Evolutionary conservation across 1,284 basidiomycete genomes (phyloP).

Genomic region (Hemileccinum hortonii): DNA sequence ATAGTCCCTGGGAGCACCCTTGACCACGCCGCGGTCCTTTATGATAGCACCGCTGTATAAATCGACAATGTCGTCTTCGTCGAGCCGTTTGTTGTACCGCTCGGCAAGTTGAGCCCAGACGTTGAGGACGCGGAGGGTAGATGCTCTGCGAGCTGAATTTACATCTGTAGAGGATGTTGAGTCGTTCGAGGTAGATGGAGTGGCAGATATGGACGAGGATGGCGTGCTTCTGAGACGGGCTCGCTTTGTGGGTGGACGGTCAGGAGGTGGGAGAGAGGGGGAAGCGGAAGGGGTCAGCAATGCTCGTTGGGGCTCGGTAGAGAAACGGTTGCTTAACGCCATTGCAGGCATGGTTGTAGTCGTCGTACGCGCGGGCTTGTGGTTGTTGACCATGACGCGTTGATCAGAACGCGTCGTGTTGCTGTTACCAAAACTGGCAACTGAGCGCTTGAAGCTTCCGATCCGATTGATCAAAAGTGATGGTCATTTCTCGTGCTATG

Average conservation of each 20-base stretch:
- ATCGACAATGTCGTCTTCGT: constrained; percentile 77
- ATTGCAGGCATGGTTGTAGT: constrained; percentile 15
- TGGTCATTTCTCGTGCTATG: constrained; percentile 10
- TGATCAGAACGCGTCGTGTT: constrained; percentile 22
- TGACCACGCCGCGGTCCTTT: constrained; percentile 66
- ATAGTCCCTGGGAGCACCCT: constrained; percentile 40
- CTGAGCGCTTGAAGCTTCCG: too few relatives aligned
- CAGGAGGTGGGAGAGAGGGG: constrained; percentile 29
- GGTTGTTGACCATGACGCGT: constrained; percentile 16
- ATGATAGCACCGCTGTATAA: constrained; percentile 56
- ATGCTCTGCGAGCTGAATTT: constrained; percentile 54
- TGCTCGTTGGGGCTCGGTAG: constrained; percentile 12
- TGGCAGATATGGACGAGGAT: constrained; percentile 27
- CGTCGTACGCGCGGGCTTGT: constrained; percentile 2
- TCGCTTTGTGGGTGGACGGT: constrained; percentile 41
- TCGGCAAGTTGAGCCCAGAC: constrained; percentile 66
- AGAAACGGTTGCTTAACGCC: constrained; percentile 2
- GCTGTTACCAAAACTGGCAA: constrained; percentile 17
- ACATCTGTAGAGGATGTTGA: constrained; percentile 37
- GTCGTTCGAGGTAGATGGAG: constrained; percentile 30
- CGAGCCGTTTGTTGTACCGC: constrained; percentile 60
- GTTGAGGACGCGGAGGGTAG: constrained; percentile 54
- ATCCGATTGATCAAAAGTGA: neutral
- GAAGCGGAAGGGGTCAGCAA: constrained; percentile 31
- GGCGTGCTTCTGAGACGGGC: constrained; percentile 35